These are phyloP conservation scores for Nitzschia sp. DNA, from an alignment of 108 stramenopile species.

Conservation along the genomic window DNA sequence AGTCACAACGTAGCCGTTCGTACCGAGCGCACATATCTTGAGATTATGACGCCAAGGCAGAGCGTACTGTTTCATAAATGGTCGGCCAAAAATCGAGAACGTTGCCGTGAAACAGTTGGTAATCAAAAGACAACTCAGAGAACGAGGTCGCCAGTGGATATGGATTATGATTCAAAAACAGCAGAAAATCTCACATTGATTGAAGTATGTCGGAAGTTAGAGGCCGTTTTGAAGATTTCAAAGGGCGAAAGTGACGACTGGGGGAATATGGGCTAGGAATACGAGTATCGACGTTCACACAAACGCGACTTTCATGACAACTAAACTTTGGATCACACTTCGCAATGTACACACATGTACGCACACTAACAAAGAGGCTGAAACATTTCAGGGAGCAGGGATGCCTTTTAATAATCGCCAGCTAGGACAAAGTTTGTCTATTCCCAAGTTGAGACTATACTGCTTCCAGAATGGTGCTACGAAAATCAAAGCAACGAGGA, in stretches of 20 bases:
- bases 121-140: background rate
- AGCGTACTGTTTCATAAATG: constrained; percentile 53
- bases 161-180: background rate
- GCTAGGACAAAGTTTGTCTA: no score
- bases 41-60: constrained; percentile 69
- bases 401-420: no score
- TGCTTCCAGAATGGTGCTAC: no score
- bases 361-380: no score
- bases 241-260: background rate
- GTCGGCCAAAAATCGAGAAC: constrained; percentile 56
- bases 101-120: constrained; percentile 8
- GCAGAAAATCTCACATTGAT: constrained; percentile 18
- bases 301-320: no score
- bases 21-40: constrained; percentile 47
- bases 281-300: no score
- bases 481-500: no score
- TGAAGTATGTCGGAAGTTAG: constrained; percentile 23
- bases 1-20: constrained; percentile 51
- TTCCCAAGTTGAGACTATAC: no score
- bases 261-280: background rate
- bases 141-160: background rate
- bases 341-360: no score
- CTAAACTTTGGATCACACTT: no score
- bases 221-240: constrained; percentile 31
- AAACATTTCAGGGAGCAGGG: no score